Evolutionary conservation across 1,139 yeast species (phyloP).

Genomic region (Suhomyces panamericanus): DNA sequence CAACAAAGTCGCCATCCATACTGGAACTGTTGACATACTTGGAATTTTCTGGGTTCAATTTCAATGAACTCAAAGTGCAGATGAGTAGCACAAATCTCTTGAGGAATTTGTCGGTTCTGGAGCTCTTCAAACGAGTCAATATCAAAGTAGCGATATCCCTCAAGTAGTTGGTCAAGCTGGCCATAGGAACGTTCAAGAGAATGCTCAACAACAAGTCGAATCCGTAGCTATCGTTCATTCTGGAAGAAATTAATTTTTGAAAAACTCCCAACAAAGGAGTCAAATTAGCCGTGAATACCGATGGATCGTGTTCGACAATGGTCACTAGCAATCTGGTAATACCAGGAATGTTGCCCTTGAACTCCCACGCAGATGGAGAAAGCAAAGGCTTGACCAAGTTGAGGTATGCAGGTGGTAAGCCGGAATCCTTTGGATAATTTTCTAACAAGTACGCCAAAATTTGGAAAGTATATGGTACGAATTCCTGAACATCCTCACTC

Average conservation of each 20-base stretch:
- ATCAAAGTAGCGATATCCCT: conserved; percentile 75
- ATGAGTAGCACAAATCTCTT: conserved; percentile 70
- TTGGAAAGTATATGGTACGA: conserved; percentile 91
- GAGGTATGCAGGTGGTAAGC: conserved; percentile 64
- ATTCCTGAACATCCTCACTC: conserved; percentile 87
- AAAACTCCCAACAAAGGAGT: conserved; percentile 93
- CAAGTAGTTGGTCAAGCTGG: conserved; percentile 52
- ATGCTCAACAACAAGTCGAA: conserved; percentile 80
- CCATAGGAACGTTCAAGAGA: conserved; percentile 55
- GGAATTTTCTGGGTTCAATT: conserved; percentile 24
- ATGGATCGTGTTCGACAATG: conserved; percentile 63
- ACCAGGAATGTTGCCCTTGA: conserved; percentile 90
- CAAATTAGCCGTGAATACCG: conserved; percentile 49
- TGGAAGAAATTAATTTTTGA: conserved; percentile 87
- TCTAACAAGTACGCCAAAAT: conserved; percentile 78
- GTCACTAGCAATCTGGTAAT: conserved; percentile 77
- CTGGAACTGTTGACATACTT: conserved; percentile 14
- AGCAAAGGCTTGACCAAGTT: conserved; percentile 77
- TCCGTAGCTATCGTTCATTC: conserved; percentile 76
- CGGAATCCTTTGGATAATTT: conserved; percentile 47
- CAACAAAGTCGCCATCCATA: conserved; percentile 51
- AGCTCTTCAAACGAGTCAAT: conserved; percentile 74
- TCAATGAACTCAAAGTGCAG: conserved; percentile 48
- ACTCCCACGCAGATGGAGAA: conserved; percentile 91
- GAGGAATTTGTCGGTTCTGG: conserved; percentile 80